Conservation (phyloP, 192 early-diverging fungal genomes). For the Coemansia sp. region DNA sequence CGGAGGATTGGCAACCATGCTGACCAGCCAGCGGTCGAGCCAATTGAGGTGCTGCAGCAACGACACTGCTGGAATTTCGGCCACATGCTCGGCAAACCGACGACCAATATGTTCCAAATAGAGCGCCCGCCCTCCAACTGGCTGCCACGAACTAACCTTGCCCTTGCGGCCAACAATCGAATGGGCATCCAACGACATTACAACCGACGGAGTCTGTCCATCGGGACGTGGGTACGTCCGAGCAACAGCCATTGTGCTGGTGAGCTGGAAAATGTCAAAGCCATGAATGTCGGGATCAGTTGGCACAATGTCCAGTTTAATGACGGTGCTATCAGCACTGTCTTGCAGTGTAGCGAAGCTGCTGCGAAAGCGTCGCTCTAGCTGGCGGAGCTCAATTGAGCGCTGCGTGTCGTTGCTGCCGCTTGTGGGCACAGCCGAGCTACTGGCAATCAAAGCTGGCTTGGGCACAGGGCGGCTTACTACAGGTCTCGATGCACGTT, state of each 20-base stretch:
- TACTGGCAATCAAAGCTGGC: background rate
- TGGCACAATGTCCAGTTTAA: slow-evolving; percentile 32
- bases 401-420: background rate
- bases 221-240: slow-evolving; percentile 21
- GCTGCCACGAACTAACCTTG: slow-evolving; percentile 34
- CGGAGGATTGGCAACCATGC: slow-evolving; percentile 17
- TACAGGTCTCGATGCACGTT: slow-evolving; percentile 23
- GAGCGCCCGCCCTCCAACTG: slow-evolving; percentile 12
- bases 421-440: background rate
- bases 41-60: slow-evolving; percentile 55
- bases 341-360: slow-evolving; percentile 24
- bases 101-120: slow-evolving; percentile 25
- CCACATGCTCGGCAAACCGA: slow-evolving; percentile 31
- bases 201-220: slow-evolving; percentile 12
- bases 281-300: slow-evolving; percentile 42
- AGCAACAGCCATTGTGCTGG: slow-evolving; percentile 15
- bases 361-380: slow-evolving; percentile 49
- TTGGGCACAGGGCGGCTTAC: slow-evolving; percentile 25
- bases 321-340: background rate
- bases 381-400: slow-evolving; percentile 36
- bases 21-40: slow-evolving; percentile 53
- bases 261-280: slow-evolving; percentile 32
- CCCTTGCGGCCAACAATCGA: slow-evolving; percentile 36
- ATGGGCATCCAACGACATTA: slow-evolving; percentile 23
- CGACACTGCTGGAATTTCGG: slow-evolving; percentile 19